phyloP scores from a whole-genome alignment of 345 rosid genomes.

The Eucalyptus tenuipes region DNA sequence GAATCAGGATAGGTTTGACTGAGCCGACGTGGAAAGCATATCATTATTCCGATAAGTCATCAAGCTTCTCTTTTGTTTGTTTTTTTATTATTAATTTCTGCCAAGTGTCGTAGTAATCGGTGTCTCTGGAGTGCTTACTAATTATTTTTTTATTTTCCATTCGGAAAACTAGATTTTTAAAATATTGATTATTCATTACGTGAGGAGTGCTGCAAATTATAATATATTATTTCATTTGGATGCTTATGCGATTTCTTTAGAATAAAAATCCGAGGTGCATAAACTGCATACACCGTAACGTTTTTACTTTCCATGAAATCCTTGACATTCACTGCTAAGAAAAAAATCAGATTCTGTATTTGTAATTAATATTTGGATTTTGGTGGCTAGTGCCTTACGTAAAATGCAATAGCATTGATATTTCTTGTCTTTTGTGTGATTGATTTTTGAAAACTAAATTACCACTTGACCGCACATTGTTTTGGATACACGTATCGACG shows the following conservation, averaged over 20 bases:
- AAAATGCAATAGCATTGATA: not conserved
- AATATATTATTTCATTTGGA: not conserved
- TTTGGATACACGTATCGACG: not conserved
- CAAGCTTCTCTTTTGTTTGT: not conserved
- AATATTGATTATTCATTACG: not conserved
- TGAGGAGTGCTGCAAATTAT: not conserved
- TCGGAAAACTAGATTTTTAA: not conserved
- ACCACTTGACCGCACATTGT: not conserved
- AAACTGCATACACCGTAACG: accelerated
- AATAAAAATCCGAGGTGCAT: not conserved
- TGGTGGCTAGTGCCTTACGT: not conserved
- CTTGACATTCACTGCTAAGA: not conserved
- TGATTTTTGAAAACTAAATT: not conserved
- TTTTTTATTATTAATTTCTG: not conserved
- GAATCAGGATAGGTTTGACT: not conserved
- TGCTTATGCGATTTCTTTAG: not conserved
- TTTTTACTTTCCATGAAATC: not conserved
- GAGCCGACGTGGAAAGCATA: not conserved
- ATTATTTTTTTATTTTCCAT: not conserved
- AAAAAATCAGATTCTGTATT: not conserved
- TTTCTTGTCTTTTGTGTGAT: not conserved
- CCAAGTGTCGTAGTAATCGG: not conserved
- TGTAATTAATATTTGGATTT: not conserved
- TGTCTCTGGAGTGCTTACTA: not conserved
- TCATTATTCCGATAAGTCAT: not conserved